Base-by-base conservation (phyloP, 108 stramenopile genomes). In the Conticribra weissflogii region DNA sequence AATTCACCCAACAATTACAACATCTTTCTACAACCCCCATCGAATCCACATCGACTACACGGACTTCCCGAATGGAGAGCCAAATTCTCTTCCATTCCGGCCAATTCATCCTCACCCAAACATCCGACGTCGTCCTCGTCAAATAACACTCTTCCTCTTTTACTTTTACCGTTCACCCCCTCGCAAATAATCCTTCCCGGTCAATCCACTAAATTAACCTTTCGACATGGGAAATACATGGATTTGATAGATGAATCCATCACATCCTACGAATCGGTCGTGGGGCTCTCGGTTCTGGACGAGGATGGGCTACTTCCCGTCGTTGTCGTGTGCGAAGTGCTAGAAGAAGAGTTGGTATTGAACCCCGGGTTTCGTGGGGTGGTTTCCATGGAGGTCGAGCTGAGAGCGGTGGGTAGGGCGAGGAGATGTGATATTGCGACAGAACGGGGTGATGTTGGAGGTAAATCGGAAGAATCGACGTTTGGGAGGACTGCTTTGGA, bases 181-280 rank as follows among this genome's bases (percentile, higher is more conserved):
- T 30, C 56, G 12, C 51, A 70, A 32, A 64, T 78, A 3, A 54
- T 68, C 21, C 63, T 78, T 15, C 76, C 68, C 8, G 76, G 76
- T 9, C 76, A 78, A 65, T 46, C 41, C 55, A 65, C 63, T 33
- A 78, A 29, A 2, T 21, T 70, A 15, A 69, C 34, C 50, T 78
- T 78, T 57, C 62, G 63, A 12, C 76, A 78, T 54, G 76, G 68
- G 0, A 69, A 66, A 70, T 70, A 63, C 36, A 78, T 78, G 62
- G 76, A 78, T 53, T 34, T 70, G 56, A 78, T 78, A 23, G 76
- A 78, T 65, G 63, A 78, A 30, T 63, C 76, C 0, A 22, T 78
- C 3, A 65, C 76, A 9, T 45, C 56, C 3, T 78, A 78, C 41
- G 68, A 70, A 21, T 63, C 62, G 12, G 76, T 78, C 1, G 19